These are phyloP conservation scores for Grammothele lineata DNA, from an alignment of 768 basidiomycete genomes.

Conservation along the genomic window DNA sequence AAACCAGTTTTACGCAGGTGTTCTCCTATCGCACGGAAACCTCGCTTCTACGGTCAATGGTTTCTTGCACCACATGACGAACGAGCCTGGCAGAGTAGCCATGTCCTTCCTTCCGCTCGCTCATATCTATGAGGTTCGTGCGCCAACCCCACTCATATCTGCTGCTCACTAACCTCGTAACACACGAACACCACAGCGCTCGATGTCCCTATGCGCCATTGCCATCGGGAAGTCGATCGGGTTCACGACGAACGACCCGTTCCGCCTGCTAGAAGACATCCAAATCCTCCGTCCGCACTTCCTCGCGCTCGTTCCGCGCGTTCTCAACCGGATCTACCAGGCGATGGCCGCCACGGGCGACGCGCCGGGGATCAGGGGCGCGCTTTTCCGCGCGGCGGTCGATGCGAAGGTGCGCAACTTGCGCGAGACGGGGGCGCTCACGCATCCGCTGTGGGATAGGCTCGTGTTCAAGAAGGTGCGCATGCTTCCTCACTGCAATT, in stretches of 20 bases:
- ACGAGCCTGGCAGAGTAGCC: slow-evolving; percentile 26
- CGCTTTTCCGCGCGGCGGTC: slow-evolving; percentile 76
- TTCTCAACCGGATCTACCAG: slow-evolving; percentile 83
- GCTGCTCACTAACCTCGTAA: background rate
- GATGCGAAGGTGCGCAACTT: slow-evolving; percentile 70
- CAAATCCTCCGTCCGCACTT: slow-evolving; percentile 80
- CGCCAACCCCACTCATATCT: background rate
- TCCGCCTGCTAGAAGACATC: slow-evolving; percentile 85
- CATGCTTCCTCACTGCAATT: background rate
- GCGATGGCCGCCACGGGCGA: slow-evolving; percentile 66
- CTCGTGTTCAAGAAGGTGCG: slow-evolving; percentile 89
- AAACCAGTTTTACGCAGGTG: no score
- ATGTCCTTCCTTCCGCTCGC: slow-evolving; percentile 14
- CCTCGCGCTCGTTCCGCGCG: slow-evolving; percentile 85
- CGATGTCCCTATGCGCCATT: slow-evolving; percentile 51
- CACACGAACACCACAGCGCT: slow-evolving; percentile 37
- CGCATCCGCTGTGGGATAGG: slow-evolving; percentile 84
- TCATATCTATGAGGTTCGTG: slow-evolving; percentile 15
- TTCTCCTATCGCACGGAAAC: slow-evolving; percentile 66
- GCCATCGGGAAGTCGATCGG: slow-evolving; percentile 69
- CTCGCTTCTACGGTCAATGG: slow-evolving; percentile 54
- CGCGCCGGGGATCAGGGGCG: slow-evolving; percentile 77
- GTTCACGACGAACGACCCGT: slow-evolving; percentile 83
- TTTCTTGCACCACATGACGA: slow-evolving; percentile 52
- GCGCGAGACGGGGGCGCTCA: slow-evolving; percentile 60